phyloP scores from a whole-genome alignment of 805 yeast genomes.

The Brettanomyces anomalus region DNA sequence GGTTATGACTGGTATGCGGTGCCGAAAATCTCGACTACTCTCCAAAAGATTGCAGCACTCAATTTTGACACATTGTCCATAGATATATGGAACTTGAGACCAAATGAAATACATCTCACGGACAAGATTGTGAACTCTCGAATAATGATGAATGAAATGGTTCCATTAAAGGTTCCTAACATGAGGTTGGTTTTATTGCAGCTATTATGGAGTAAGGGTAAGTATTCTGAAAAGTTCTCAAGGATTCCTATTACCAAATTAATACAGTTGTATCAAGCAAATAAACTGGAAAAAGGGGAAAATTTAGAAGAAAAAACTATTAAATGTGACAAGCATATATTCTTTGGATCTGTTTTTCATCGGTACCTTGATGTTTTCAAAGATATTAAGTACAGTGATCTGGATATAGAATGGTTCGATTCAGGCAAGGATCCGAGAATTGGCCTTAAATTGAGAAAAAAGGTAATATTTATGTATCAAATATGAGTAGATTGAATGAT shows the following conservation, averaged over 20 bases:
- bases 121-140: slow-evolving; percentile 9
- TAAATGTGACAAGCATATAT: slow-evolving; percentile 2
- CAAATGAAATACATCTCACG: not conserved
- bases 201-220: slow-evolving; percentile 11
- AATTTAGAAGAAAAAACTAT: slow-evolving; percentile 1
- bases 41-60: slow-evolving; percentile 13
- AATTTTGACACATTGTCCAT: slow-evolving; percentile 12
- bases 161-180: slow-evolving; percentile 21
- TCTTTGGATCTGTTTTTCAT: slow-evolving; percentile 13
- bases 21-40: slow-evolving; percentile 14
- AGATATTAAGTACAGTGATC: slow-evolving; percentile 9
- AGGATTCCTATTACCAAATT: not conserved
- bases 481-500: not conserved
- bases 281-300: not conserved
- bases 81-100: slow-evolving; percentile 14
- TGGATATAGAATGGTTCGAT: slow-evolving; percentile 17
- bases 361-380: slow-evolving; percentile 16
- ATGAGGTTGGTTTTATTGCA: slow-evolving; percentile 19
- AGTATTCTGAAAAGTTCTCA: slow-evolving; percentile 3
- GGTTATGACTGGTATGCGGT: not conserved
- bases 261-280: not conserved
- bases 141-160: slow-evolving; percentile 10
- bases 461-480: slow-evolving; percentile 18
- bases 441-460: slow-evolving; percentile 12
- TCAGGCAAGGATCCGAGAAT: slow-evolving; percentile 9